phyloP scores from a whole-genome alignment of 225 moss, liverwort and hornwort species.

The Physcomitrium patens region DNA sequence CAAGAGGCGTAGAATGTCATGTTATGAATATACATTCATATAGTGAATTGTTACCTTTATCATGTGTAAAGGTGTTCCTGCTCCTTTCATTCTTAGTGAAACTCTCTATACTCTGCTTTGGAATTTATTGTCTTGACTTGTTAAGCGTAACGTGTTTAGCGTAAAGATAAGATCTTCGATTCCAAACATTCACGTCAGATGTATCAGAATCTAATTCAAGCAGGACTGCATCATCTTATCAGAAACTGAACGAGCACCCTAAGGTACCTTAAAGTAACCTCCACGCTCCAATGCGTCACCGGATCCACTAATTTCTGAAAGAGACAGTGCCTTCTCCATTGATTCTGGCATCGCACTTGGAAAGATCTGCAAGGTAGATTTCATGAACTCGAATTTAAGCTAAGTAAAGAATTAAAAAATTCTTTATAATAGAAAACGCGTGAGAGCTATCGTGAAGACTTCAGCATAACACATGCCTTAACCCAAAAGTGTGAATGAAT shows the following conservation, averaged over 20 bases:
- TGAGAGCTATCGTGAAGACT: background rate
- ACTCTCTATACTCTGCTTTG: conserved; percentile 13
- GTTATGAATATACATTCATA: background rate
- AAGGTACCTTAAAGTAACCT: conserved; percentile 84
- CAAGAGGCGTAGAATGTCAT: conserved; percentile 17
- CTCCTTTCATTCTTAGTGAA: conserved; percentile 4
- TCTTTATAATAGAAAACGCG: background rate
- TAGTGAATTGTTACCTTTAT: background rate
- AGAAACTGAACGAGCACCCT: conserved; percentile 18
- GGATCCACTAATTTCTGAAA: conserved; percentile 67
- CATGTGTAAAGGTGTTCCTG: background rate
- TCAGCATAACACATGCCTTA: conserved; percentile 6
- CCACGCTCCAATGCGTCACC: conserved; percentile 63
- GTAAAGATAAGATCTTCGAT: conserved; percentile 1
- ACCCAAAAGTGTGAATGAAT: background rate
- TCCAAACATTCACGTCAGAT: conserved; percentile 2
- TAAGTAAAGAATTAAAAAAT: conserved; percentile 13
- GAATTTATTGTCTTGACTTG: background rate
- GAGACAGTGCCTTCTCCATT: conserved; percentile 42
- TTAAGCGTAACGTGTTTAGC: conserved; percentile 4
- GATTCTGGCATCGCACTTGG: conserved; percentile 42
- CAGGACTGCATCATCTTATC: conserved; percentile 8
- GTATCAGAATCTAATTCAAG: background rate
- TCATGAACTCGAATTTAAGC: conserved; percentile 27
- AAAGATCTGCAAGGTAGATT: conserved; percentile 48